Percentiles rank a stretch among this genome's conserved stretches.
phyloP scores from a whole-genome alignment of 2,329 filamentous ascomycete species.

The Clonostachys sp. region DNA sequence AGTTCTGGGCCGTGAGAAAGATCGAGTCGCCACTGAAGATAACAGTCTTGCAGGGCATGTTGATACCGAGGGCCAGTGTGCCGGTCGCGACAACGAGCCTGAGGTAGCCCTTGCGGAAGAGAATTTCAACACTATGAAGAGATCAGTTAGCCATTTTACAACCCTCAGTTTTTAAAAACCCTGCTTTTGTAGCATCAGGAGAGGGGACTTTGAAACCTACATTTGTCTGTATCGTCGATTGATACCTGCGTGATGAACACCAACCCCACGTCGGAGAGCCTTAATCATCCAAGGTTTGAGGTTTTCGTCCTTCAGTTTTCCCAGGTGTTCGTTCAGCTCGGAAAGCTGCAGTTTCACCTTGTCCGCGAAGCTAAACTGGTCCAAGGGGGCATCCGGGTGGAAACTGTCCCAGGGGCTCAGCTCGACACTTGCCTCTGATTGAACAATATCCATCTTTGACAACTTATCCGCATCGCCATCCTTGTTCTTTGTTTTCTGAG shows the following conservation, averaged over 20 bases:
- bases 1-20: conserved; percentile 71
- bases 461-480: conserved; percentile 29
- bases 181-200: not conserved
- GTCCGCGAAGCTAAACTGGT: conserved; percentile 64
- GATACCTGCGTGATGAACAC: conserved; percentile 76
- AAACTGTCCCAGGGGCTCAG: conserved; percentile 58
- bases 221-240: conserved; percentile 71
- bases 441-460: conserved; percentile 51
- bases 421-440: conserved; percentile 52
- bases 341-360: conserved; percentile 48
- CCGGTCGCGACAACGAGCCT: conserved; percentile 71
- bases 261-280: conserved; percentile 63
- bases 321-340: conserved; percentile 53
- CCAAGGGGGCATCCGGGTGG: conserved; percentile 58
- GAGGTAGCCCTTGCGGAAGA: conserved; percentile 70
- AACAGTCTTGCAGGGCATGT: conserved; percentile 80
- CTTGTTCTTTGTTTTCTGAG: conserved; percentile 8
- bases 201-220: conserved; percentile 21
- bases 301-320: conserved; percentile 43
- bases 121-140: conserved; percentile 54
- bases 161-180: no score
- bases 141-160: not conserved
- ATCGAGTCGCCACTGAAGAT: conserved; percentile 72
- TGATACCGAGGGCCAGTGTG: conserved; percentile 73
- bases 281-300: conserved; percentile 43